Percentiles rank a stretch among this genome's conserved stretches.
Evolutionary conservation across 129 eudicot species (phyloP).

Genomic region (Flaveria linearis): DNA sequence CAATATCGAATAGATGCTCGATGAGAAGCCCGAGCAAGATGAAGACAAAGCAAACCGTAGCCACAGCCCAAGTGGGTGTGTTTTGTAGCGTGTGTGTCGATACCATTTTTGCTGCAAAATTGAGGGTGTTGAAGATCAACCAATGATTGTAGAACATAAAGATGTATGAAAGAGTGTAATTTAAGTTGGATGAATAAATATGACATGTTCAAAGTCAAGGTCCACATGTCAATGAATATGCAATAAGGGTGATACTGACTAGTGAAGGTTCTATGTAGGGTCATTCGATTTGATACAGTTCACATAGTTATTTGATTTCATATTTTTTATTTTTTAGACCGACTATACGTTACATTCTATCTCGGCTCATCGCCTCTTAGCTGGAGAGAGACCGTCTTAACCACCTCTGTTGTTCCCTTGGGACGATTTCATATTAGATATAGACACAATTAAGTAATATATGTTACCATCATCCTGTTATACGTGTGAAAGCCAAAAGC

Average conservation of each 20-base stretch:
- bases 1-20: conserved; percentile 28
- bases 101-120: conserved; percentile 20
- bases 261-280: conserved; percentile 15
- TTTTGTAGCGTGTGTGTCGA: conserved; percentile 6
- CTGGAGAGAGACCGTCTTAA: too few relatives aligned
- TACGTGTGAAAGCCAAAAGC: too few relatives aligned
- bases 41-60: conserved; percentile 36
- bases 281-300: neutral
- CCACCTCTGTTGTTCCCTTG: too few relatives aligned
- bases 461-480: neutral
- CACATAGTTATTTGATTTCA: neutral
- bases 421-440: neutral
- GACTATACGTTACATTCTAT: too few relatives aligned
- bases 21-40: conserved; percentile 34
- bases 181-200: conserved; percentile 1
- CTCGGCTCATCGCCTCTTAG: too few relatives aligned
- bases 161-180: neutral
- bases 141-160: neutral
- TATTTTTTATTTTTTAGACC: neutral
- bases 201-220: conserved; percentile 26
- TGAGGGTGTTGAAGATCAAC: neutral
- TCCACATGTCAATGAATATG: conserved; percentile 25
- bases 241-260: conserved; percentile 29
- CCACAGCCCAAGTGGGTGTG: conserved; percentile 41
- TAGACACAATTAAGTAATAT: neutral